Conservation (phyloP, 306 rosid species). For the Alnus glutinosa region DNA sequence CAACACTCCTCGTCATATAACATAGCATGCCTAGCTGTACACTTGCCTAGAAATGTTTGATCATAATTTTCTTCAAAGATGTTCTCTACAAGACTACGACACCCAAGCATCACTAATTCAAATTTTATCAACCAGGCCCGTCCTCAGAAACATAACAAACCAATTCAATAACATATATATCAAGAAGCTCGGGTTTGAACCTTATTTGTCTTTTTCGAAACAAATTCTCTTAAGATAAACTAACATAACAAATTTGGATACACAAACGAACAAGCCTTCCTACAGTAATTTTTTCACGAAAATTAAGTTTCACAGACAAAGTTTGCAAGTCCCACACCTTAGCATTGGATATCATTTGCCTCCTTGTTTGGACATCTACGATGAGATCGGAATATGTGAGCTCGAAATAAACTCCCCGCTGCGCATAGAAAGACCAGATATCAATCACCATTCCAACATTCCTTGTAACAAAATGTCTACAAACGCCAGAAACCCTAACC, state of each 20-base stretch:
- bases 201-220: background rate
- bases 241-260: background rate
- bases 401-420: conserved; percentile 87
- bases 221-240: background rate
- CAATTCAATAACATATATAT: background rate
- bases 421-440: conserved; percentile 22
- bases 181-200: background rate
- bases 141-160: background rate
- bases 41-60: background rate
- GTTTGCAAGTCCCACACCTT: conserved; percentile 53
- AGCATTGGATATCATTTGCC: conserved; percentile 67
- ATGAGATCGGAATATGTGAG: conserved; percentile 57
- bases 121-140: background rate
- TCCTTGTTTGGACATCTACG: conserved; percentile 53
- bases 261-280: background rate
- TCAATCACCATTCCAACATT: conserved; percentile 13
- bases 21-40: background rate
- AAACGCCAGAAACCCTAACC: background rate
- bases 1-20: background rate
- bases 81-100: background rate
- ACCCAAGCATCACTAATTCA: background rate
- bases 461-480: background rate
- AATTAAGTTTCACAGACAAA: background rate
- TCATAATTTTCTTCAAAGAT: background rate
- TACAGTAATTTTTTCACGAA: background rate